phyloP scores from a whole-genome alignment of 163 green algal genomes.

The Volvox carteri region DNA sequence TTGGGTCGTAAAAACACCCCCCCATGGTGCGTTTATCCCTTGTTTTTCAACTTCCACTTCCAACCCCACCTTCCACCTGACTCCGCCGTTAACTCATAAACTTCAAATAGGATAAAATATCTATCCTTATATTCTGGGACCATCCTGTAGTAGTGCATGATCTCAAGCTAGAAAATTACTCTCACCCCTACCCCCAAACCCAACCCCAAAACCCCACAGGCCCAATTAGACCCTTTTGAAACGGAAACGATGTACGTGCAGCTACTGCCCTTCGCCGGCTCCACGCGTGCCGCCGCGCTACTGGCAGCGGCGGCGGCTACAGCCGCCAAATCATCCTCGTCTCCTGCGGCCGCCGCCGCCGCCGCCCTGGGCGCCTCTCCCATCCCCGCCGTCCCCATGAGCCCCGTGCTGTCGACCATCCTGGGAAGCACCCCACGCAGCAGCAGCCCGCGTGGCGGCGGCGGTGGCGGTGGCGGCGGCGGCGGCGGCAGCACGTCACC shows the following conservation, averaged over 20 bases:
- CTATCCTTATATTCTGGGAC: too few relatives aligned
- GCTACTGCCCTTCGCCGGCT: background rate
- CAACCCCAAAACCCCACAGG: too few relatives aligned
- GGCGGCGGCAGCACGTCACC: background rate
- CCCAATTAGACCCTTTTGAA: slow-evolving; percentile 42
- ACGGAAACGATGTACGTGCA: slow-evolving; percentile 23
- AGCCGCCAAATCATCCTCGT: background rate
- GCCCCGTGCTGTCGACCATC: slow-evolving; percentile 45
- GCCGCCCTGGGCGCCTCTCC: background rate
- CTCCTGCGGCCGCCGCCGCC: background rate
- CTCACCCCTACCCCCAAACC: too few relatives aligned
- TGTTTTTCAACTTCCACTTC: too few relatives aligned
- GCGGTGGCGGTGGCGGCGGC: background rate
- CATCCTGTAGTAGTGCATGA: too few relatives aligned
- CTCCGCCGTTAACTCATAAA: too few relatives aligned
- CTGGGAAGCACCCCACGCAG: slow-evolving; percentile 26
- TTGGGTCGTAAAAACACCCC: too few relatives aligned
- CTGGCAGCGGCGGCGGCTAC: background rate
- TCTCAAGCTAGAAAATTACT: too few relatives aligned
- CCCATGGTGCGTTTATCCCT: too few relatives aligned
- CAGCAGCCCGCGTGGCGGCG: background rate
- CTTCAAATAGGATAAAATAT: too few relatives aligned
- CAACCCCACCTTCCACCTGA: too few relatives aligned
- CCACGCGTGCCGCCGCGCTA: background rate
- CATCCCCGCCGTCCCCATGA: slow-evolving; percentile 1